These are phyloP conservation scores for Pleurotus cornucopiae DNA, from an alignment of 768 basidiomycete genomes.

Conservation along the genomic window DNA sequence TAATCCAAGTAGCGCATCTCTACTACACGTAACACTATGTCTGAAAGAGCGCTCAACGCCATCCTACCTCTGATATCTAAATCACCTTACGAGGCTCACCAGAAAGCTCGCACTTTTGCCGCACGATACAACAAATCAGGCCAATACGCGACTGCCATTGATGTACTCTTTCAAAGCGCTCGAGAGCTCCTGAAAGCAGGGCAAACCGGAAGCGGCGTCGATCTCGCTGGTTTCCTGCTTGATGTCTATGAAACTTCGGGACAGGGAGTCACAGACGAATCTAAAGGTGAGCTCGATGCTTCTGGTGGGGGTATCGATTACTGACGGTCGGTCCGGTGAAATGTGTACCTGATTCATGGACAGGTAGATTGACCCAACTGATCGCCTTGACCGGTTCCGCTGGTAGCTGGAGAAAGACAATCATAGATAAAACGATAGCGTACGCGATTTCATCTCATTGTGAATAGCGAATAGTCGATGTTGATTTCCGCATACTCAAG, in stretches of 20 bases:
- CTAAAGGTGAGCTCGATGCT: conserved; percentile 56
- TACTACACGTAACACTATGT: too few relatives aligned
- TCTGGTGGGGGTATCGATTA: too few relatives aligned
- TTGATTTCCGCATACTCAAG: conserved; percentile 35
- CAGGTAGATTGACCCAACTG: conserved; percentile 87
- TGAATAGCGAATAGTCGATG: background rate
- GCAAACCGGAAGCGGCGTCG: conserved; percentile 87
- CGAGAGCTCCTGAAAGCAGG: conserved; percentile 84
- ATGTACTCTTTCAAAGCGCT: conserved; percentile 89
- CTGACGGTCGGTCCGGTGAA: too few relatives aligned
- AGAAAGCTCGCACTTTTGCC: conserved; percentile 94
- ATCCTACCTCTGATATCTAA: conserved; percentile 69
- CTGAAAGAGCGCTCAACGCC: conserved; percentile 58
- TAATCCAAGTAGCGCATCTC: too few relatives aligned
- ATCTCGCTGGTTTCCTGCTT: conserved; percentile 75
- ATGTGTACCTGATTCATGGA: conserved; percentile 1
- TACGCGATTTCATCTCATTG: conserved; percentile 33
- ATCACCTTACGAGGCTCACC: conserved; percentile 91
- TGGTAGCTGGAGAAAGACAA: conserved; percentile 87
- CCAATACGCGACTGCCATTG: conserved; percentile 83
- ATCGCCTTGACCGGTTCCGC: conserved; percentile 78
- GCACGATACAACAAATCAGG: conserved; percentile 79
- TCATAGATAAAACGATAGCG: conserved; percentile 83
- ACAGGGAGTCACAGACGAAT: conserved; percentile 70
- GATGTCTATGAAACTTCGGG: conserved; percentile 79